Evolutionary conservation across 805 yeast species (phyloP).

Genomic region (Saccharomycopsis javanensis): DNA sequence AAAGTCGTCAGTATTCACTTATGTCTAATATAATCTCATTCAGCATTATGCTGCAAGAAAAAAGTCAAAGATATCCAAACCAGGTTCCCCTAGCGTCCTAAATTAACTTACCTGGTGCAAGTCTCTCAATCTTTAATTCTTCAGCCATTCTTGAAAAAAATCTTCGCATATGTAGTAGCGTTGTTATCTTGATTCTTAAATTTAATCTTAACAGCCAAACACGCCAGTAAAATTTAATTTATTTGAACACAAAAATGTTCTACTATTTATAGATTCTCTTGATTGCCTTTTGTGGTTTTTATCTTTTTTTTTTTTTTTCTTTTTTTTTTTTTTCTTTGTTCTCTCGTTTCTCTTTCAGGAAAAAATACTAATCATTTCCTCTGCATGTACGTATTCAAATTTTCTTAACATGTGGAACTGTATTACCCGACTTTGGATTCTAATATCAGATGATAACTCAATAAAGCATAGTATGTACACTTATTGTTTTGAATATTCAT

Average conservation of each 20-base stretch:
- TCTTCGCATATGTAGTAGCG: not conserved
- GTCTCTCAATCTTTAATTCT: slow-evolving; percentile 26
- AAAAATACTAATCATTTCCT: not conserved
- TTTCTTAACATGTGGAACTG: not conserved
- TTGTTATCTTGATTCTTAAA: no score
- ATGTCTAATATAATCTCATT: no score
- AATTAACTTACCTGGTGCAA: slow-evolving; percentile 25
- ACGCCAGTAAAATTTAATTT: no score
- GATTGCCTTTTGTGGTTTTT: not conserved
- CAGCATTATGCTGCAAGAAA: no score
- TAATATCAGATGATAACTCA: no score
- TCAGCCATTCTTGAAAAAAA: slow-evolving; percentile 22
- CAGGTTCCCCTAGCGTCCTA: not conserved
- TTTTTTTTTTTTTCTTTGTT: not conserved
- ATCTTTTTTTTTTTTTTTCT: not conserved
- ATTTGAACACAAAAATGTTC: no score
- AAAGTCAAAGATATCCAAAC: not conserved
- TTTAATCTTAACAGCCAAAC: no score
- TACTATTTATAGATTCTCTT: no score
- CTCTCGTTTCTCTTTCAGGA: not conserved
- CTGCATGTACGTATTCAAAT: not conserved
- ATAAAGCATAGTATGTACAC: not conserved
- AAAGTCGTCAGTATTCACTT: not conserved
- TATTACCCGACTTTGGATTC: not conserved
- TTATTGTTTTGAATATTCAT: not conserved